Base-by-base conservation (phyloP, 1,284 basidiomycete genomes). In the Pseudozyma flocculosa region DNA sequence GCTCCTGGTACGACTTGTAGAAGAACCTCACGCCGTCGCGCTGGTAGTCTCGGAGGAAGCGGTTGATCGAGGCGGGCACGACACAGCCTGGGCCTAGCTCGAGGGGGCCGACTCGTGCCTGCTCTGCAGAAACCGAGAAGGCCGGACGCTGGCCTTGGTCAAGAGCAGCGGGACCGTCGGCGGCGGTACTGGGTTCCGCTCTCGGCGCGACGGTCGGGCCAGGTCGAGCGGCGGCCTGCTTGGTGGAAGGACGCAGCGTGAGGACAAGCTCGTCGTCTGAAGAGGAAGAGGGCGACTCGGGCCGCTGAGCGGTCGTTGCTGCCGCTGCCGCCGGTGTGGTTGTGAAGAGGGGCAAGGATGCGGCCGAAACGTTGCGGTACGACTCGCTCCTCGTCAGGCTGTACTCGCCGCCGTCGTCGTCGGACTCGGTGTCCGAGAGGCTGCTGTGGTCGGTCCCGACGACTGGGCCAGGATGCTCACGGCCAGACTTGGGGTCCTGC, bases 11-110 rank as follows among this genome's bases (percentile, higher is more conserved):
- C 30, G 85, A 81, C 8, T 83, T 80, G 78, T 83, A 91, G 49
- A 93, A 83, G 75, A 92, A 92, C 32, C 80, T 78, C 15, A 88
- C 83, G 14, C 91, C 90, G 21, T 91, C 87, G 24, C 89, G 83
- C 71, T 93, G 90, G 68, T 93, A 93, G 44, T 86, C 85, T 48
- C 91, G 85, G 24, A 92, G 81, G 72, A 86, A 88, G 0, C 85
- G 86, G 73, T 92, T 92, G 64, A 92, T 86, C 2, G 85, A 75
- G 3, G 82, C 83, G 0, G 90, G 89, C 7, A 92, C 83, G 57
- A 80, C 52, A 9, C 80, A 70, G 15, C 43, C 50, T 1, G 47
- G 40, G 4, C 46, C 61, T 0, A 64, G 57, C 17, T 36, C 13
- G 14, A 64, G 37, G 3, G 57, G 50, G 10, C 50, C 61, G 17